phyloP scores from a whole-genome alignment of 345 rosid genomes.

The Citrus glauca region DNA sequence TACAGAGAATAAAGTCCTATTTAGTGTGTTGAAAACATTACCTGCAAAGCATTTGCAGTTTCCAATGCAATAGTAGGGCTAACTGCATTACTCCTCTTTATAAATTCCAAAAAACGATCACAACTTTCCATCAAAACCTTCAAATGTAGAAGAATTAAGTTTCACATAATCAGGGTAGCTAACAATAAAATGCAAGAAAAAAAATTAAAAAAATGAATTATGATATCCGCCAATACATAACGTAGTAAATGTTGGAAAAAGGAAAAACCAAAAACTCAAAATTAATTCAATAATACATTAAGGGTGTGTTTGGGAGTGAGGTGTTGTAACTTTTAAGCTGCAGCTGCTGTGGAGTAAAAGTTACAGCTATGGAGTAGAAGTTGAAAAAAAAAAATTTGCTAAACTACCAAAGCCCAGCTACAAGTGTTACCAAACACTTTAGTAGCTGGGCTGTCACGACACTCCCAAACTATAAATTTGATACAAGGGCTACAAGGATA shows the following conservation, averaged over 20 bases:
- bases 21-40: conserved; percentile 33
- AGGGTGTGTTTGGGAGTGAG: too few relatives aligned
- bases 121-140: conserved; percentile 91
- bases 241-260: not conserved
- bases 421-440: too few relatives aligned
- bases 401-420: too few relatives aligned
- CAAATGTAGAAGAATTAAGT: conserved; percentile 18
- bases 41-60: conserved; percentile 98
- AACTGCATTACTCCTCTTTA: conserved; percentile 91
- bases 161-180: not conserved
- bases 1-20: not conserved
- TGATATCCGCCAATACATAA: not conserved
- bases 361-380: too few relatives aligned
- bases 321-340: too few relatives aligned
- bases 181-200: not conserved
- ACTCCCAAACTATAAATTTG: not conserved
- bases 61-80: conserved; percentile 93
- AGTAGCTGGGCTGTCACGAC: too few relatives aligned
- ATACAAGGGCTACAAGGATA: not conserved
- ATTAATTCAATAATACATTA: not conserved
- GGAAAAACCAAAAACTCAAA: not conserved
- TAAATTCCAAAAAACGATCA: conserved; percentile 83
- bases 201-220: not conserved
- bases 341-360: too few relatives aligned
- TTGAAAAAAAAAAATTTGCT: too few relatives aligned